A percentile compares a stretch with the other conserved stretches of the same genome.
Conservation (phyloP, 2,329 filamentous ascomycete genomes). For the Penicillium sp. region DNA sequence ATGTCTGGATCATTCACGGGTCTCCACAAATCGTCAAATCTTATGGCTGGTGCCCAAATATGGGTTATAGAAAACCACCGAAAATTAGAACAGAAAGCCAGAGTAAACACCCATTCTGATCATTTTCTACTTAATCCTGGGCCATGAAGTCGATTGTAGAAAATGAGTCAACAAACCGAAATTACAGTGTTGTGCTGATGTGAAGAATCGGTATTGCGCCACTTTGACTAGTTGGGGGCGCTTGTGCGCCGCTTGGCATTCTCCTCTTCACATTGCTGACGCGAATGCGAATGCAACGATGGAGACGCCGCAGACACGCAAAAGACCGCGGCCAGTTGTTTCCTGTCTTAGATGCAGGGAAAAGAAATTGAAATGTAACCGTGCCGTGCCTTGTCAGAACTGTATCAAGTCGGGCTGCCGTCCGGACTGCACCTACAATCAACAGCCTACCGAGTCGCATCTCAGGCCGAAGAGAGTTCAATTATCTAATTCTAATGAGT, state of each 20-base stretch:
- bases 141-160: background rate
- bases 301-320: constrained; percentile 11
- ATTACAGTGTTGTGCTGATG: background rate
- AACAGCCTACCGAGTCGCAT: constrained; percentile 3
- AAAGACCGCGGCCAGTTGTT: constrained; percentile 22
- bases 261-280: background rate
- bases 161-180: background rate
- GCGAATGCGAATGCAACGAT: constrained; percentile 1
- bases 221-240: background rate
- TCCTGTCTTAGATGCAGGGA: constrained; percentile 26
- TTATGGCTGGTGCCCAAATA: too few species aligned
- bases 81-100: too few species aligned
- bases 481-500: background rate
- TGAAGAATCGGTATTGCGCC: background rate
- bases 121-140: background rate
- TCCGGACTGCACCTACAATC: constrained; percentile 16
- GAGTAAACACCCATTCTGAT: too few species aligned
- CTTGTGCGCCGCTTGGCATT: background rate
- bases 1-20: too few species aligned
- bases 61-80: background rate
- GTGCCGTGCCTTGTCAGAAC: constrained; percentile 22
- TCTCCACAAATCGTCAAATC: too few species aligned
- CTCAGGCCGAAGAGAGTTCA: constrained; percentile 10
- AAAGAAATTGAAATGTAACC: constrained; percentile 29
- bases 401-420: constrained; percentile 19